Conservation (phyloP, 306 rosid species). For the Lagenaria siceraria region DNA sequence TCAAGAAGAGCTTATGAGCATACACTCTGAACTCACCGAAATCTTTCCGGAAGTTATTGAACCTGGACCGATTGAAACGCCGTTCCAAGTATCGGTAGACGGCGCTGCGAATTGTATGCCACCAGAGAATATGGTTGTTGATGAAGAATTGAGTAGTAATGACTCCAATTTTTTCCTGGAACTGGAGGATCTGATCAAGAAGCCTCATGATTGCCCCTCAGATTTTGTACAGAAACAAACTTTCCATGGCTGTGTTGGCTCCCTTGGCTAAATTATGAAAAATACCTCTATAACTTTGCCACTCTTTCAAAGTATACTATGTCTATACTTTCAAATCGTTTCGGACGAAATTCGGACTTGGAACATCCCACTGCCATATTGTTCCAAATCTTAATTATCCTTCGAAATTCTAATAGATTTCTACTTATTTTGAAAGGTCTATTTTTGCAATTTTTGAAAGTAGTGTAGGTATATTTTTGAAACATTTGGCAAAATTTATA, state of each 20-base stretch:
- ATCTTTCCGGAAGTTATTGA: constrained; percentile 14
- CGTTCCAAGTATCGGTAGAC: constrained; percentile 12
- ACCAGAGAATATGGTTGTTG: constrained; percentile 28
- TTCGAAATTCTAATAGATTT: too few relatives aligned
- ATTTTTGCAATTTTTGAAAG: too few relatives aligned
- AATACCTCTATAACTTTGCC: too few relatives aligned
- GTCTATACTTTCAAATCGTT: too few relatives aligned
- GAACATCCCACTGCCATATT: too few relatives aligned
- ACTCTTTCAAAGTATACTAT: too few relatives aligned
- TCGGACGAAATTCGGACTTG: too few relatives aligned
- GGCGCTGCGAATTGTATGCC: constrained; percentile 11
- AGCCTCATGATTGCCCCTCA: constrained; percentile 55
- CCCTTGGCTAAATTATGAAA: background rate
- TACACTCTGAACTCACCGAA: constrained; percentile 31
- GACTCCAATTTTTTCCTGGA: constrained; percentile 59
- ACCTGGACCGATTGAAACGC: constrained; percentile 7
- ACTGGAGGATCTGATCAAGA: constrained; percentile 62
- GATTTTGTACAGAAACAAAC: constrained; percentile 28
- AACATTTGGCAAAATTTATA: too few relatives aligned
- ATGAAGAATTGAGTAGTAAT: constrained; percentile 36
- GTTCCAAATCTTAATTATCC: too few relatives aligned
- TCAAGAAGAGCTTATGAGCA: background rate
- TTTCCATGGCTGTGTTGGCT: constrained; percentile 39
- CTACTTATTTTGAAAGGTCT: too few relatives aligned
- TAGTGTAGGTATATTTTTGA: too few relatives aligned